These are phyloP conservation scores for Lineolata rhizophorae DNA, from an alignment of 495 filamentous ascomycete genomes.

Conservation along the genomic window DNA sequence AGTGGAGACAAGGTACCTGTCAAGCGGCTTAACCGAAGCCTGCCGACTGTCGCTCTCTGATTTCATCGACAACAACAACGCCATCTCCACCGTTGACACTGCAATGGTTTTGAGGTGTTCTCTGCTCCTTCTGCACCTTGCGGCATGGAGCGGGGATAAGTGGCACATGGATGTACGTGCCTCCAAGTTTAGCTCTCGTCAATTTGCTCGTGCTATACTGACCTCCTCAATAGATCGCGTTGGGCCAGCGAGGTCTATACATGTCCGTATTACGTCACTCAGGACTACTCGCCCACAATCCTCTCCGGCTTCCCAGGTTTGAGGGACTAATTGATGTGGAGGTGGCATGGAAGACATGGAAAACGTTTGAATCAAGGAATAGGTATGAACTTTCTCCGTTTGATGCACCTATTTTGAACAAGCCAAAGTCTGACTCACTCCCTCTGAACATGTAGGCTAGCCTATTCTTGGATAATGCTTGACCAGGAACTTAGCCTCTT, in stretches of 20 bases:
- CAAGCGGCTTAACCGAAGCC: conserved; percentile 7
- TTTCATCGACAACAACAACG: conserved; percentile 4
- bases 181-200: too few species aligned
- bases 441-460: conserved; percentile 4
- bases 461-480: conserved; percentile 6
- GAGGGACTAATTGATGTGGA: conserved; percentile 2
- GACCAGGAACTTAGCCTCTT: conserved; percentile 7
- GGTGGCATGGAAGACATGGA: conserved; percentile 6
- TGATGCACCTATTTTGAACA: conserved; percentile 1
- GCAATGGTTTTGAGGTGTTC: conserved; percentile 4
- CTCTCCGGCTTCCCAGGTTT: too few species aligned
- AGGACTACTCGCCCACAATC: conserved; percentile 5
- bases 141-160: conserved; percentile 8
- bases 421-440: too few species aligned
- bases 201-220: too few species aligned
- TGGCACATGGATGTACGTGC: conserved; percentile 10
- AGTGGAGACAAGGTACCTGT: conserved; percentile 4
- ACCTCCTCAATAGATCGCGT: too few species aligned
- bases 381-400: conserved; percentile 2
- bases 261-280: conserved; percentile 3
- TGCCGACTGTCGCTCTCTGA: conserved; percentile 7
- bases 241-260: conserved; percentile 2
- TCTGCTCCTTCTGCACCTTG: conserved; percentile 5
- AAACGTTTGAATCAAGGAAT: conserved; percentile 5
- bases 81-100: conserved; percentile 3